These are phyloP conservation scores for Fabrea salina DNA, from an alignment of 169 alveolate species.

Conservation along the genomic window DNA sequence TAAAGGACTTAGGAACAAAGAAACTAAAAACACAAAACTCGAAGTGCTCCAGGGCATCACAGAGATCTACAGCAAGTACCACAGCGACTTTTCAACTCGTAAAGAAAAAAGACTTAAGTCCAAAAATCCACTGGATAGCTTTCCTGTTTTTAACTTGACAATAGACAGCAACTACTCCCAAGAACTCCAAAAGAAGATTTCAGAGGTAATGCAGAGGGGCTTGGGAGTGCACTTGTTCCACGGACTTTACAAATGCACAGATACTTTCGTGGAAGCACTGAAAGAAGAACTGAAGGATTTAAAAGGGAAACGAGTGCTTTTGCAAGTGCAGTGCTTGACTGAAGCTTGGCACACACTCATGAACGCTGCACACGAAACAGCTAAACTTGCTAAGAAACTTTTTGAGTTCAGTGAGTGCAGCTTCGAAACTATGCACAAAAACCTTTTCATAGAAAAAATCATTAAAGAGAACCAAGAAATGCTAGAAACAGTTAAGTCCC, in stretches of 20 bases:
- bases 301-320: neutral
- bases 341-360: neutral
- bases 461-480: neutral
- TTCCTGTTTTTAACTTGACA: neutral
- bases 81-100: neutral
- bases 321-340: neutral
- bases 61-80: neutral
- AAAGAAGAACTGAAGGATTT: neutral
- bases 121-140: neutral
- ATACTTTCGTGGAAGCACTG: neutral
- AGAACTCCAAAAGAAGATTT: neutral
- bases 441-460: neutral
- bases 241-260: neutral
- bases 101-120: neutral
- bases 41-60: neutral
- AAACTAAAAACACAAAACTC: too few relatives aligned
- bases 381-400: neutral
- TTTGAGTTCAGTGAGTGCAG: neutral
- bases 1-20: too few relatives aligned
- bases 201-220: neutral
- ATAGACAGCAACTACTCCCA: neutral
- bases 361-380: neutral
- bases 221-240: neutral
- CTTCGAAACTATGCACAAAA: neutral
- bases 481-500: neutral